Percentiles rank a stretch among this genome's conserved stretches.
phyloP scores from a whole-genome alignment of 2,329 filamentous ascomycete species.

The Fusarium sacchari region DNA sequence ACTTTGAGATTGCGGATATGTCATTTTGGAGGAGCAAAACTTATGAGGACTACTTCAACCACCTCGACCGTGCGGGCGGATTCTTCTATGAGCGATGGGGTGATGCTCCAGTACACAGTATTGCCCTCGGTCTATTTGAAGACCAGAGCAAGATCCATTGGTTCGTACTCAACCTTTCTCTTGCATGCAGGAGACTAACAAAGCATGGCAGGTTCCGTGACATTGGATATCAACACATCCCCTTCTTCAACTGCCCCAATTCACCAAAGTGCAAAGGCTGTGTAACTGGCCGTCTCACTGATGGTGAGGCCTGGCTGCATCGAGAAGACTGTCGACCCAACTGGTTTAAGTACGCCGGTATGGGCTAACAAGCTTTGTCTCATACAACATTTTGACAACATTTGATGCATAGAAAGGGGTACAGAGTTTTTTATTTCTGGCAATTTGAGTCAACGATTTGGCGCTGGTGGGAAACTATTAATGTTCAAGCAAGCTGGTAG shows the following conservation, averaged over 20 bases:
- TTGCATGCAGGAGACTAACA: not conserved
- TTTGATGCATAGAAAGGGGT: slow-evolving; percentile 20
- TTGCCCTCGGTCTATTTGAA: slow-evolving; percentile 91
- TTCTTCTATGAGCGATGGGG: slow-evolving; percentile 99
- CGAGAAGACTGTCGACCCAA: slow-evolving; percentile 94
- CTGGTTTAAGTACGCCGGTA: slow-evolving; percentile 96
- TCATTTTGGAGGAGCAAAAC: slow-evolving; percentile 89
- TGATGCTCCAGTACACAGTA: slow-evolving; percentile 95
- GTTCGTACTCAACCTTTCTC: slow-evolving; percentile 61
- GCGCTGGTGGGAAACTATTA: slow-evolving; percentile 33
- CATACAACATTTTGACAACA: not conserved
- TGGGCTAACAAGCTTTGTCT: slow-evolving; percentile 61
- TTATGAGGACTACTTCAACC: slow-evolving; percentile 96
- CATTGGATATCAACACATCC: slow-evolving; percentile 97
- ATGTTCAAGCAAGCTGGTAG: slow-evolving; percentile 15
- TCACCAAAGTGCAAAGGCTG: slow-evolving; percentile 93
- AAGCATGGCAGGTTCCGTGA: slow-evolving; percentile 84
- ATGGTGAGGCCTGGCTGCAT: slow-evolving; percentile 85
- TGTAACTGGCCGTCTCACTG: slow-evolving; percentile 85
- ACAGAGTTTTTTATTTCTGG: slow-evolving; percentile 10
- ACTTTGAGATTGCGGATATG: slow-evolving; percentile 96
- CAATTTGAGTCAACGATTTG: slow-evolving; percentile 21
- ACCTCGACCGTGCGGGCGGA: slow-evolving; percentile 93
- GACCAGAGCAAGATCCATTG: slow-evolving; percentile 92
- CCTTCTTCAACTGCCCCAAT: slow-evolving; percentile 99